These are phyloP conservation scores for Aplosporella prunicola DNA, from an alignment of 2,329 filamentous ascomycete species.

Conservation along the genomic window DNA sequence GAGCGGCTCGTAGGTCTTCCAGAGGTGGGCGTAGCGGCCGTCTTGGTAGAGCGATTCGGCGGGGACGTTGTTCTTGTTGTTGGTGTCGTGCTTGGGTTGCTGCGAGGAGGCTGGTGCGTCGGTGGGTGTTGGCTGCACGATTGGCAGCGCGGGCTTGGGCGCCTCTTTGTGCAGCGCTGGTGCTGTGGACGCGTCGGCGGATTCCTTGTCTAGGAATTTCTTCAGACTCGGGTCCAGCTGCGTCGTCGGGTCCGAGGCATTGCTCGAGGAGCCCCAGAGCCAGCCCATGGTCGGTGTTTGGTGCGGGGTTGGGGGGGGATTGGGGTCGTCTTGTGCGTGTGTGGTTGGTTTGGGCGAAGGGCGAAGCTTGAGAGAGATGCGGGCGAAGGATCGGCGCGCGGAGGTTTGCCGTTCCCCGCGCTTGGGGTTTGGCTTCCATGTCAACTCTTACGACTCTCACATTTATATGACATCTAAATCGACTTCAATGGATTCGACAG, in stretches of 20 bases:
- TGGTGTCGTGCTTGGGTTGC: neutral
- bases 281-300: conserved; percentile 45
- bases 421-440: no score
- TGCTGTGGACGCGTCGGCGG: no score
- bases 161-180: conserved; percentile 19
- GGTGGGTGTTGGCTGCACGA: conserved; percentile 15
- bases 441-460: no score
- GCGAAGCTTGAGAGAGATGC: neutral
- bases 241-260: conserved; percentile 53
- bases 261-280: conserved; percentile 46
- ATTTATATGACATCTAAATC: no score
- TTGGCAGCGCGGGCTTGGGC: conserved; percentile 10
- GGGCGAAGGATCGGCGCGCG: conserved; percentile 3
- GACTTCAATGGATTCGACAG: no score
- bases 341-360: neutral
- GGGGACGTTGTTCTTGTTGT: conserved; percentile 31
- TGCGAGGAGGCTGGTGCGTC: conserved; percentile 15
- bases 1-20: conserved; percentile 80
- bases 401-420: neutral
- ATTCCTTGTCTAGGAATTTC: conserved; percentile 76
- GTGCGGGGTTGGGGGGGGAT: neutral
- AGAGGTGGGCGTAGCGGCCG: conserved; percentile 74
- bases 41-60: conserved; percentile 55
- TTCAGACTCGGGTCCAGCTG: conserved; percentile 75
- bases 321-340: neutral